Percentiles rank a stretch among this genome's conserved stretches.
Conservation (phyloP, 208 protist genomes). For the Trypanosoma boissoni region DNA sequence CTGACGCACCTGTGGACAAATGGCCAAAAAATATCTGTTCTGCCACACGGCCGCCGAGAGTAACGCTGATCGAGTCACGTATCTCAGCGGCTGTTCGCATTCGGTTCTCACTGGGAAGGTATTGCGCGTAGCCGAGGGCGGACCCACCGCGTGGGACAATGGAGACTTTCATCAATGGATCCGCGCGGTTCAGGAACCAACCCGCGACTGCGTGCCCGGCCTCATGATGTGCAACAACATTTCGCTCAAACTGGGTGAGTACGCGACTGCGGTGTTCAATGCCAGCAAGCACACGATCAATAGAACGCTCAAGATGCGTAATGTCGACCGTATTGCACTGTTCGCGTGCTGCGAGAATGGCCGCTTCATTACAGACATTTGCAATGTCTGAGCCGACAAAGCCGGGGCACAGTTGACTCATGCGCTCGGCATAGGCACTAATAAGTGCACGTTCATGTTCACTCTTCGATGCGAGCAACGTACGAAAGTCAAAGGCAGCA, state of each 20-base stretch:
- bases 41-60: constrained; percentile 92
- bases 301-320: constrained; percentile 91
- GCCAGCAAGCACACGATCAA: constrained; percentile 95
- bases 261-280: constrained; percentile 92
- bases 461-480: constrained; percentile 44
- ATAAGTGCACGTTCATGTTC: constrained; percentile 66
- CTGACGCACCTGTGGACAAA: constrained; percentile 92
- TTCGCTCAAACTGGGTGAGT: constrained; percentile 88
- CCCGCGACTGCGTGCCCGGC: constrained; percentile 96
- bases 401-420: constrained; percentile 77
- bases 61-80: constrained; percentile 93
- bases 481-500: constrained; percentile 48
- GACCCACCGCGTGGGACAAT: constrained; percentile 95
- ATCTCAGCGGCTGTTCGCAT: constrained; percentile 92
- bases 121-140: constrained; percentile 97
- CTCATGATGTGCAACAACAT: constrained; percentile 97
- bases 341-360: constrained; percentile 89
- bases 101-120: constrained; percentile 94
- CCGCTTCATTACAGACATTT: constrained; percentile 96
- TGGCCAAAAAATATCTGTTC: constrained; percentile 93
- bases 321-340: constrained; percentile 58
- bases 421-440: constrained; percentile 59
- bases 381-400: constrained; percentile 95
- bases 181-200: constrained; percentile 97
- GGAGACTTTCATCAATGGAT: constrained; percentile 97